Evolutionary conservation across 768 basidiomycete species (phyloP).

Genomic region (Daedaleopsis nitida): DNA sequence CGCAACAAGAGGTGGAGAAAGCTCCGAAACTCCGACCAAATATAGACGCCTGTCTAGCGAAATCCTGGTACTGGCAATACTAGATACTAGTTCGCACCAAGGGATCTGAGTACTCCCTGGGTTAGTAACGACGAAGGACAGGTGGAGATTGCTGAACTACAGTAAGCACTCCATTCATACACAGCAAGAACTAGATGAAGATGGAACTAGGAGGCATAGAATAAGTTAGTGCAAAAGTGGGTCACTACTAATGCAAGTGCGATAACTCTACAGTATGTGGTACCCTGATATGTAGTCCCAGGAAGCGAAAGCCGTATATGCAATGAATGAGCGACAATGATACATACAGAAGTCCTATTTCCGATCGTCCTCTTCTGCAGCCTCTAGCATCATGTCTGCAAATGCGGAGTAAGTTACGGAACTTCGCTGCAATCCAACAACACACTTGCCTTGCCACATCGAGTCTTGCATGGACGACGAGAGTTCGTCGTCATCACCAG

Average conservation of each 20-base stretch:
- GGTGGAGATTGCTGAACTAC: neutral
- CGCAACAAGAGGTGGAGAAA: conserved; percentile 6
- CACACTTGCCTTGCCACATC: conserved; percentile 67
- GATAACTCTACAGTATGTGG: conserved; percentile 18
- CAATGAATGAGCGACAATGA: conserved; percentile 12
- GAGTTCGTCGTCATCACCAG: conserved; percentile 41
- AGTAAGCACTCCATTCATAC: neutral
- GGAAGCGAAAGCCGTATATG: conserved; percentile 5
- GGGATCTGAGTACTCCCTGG: too few species aligned
- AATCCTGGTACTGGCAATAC: too few species aligned
- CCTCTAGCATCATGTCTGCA: conserved; percentile 47
- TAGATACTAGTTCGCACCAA: too few species aligned
- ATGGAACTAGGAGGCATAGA: neutral
- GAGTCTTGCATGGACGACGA: conserved; percentile 64
- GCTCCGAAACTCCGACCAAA: conserved; percentile 7
- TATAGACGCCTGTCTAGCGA: neutral
- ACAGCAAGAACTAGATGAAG: neutral
- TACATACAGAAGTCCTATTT: conserved; percentile 11
- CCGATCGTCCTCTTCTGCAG: conserved; percentile 42
- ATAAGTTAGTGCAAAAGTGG: conserved; percentile 21
- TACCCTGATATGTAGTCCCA: conserved; percentile 10
- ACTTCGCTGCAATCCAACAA: neutral
- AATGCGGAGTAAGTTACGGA: neutral
- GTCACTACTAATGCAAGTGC: conserved; percentile 19
- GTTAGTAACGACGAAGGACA: too few species aligned